These are phyloP conservation scores for Teunomyces panamensis DNA, from an alignment of 805 yeast genomes.

Conservation along the genomic window DNA sequence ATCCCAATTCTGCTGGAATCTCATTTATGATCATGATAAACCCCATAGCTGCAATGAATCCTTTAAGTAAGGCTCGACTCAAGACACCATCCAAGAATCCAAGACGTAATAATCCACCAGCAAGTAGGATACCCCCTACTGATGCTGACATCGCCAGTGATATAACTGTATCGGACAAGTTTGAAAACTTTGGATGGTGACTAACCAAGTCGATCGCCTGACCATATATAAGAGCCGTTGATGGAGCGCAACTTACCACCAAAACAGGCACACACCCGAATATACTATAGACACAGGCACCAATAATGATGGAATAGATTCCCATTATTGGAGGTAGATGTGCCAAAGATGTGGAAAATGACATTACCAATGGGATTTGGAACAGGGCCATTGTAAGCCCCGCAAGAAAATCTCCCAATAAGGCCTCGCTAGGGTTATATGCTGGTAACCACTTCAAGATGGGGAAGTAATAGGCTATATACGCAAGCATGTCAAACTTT, in stretches of 20 bases:
- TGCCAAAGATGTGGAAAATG: constrained; percentile 80
- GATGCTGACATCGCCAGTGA: constrained; percentile 17
- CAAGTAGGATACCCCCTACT: constrained; percentile 18
- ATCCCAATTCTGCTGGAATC: constrained; percentile 48
- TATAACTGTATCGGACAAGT: constrained; percentile 33
- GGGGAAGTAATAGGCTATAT: constrained; percentile 31
- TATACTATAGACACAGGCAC: constrained; percentile 73
- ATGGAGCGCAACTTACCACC: constrained; percentile 92
- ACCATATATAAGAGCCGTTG: constrained; percentile 79
- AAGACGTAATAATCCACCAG: constrained; percentile 55
- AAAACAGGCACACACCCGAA: constrained; percentile 85
- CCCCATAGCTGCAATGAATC: constrained; percentile 86
- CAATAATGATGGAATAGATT: constrained; percentile 67
- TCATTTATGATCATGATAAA: constrained; percentile 65
- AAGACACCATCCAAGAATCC: constrained; percentile 83
- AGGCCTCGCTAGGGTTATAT: constrained; percentile 12
- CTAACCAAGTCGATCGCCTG: constrained; percentile 55
- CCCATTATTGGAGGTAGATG: constrained; percentile 83
- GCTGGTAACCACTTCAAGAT: constrained; percentile 30
- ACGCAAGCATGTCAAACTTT: constrained; percentile 21
- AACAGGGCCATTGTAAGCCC: constrained; percentile 32
- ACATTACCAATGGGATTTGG: constrained; percentile 48
- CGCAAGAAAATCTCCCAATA: constrained; percentile 30
- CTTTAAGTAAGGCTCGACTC: constrained; percentile 72
- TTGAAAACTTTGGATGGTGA: constrained; percentile 36